Base-by-base conservation (phyloP, 2,329 filamentous ascomycete genomes). In the Trichoderma oligosporum region DNA sequence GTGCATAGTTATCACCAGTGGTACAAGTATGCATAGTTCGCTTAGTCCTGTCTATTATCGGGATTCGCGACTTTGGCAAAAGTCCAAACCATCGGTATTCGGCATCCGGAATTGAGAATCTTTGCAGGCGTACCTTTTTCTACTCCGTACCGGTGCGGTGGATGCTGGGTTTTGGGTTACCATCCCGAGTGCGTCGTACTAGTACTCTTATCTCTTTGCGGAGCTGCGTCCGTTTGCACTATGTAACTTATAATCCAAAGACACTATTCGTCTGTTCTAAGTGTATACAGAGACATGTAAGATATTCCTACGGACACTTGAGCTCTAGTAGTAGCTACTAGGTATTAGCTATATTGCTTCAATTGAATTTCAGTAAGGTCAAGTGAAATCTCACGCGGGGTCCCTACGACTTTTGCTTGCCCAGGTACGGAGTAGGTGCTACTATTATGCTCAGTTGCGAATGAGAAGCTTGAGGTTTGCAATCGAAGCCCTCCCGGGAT, bases 391-490 rank as follows among this genome's bases (percentile, higher is more conserved):
- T n/a, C n/a, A n/a, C n/a, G n/a, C n/a, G n/a, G n/a, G n/a, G n/a
- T n/a, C n/a, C n/a, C n/a, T n/a, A n/a, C n/a, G n/a, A n/a, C n/a
- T n/a, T n/a, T n/a, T n/a, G 11, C 18, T 53, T 53, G n/a, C n/a
- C n/a, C n/a, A n/a, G n/a, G n/a, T n/a, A n/a, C n/a, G n/a, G n/a
- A n/a, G n/a, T n/a, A n/a, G n/a, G n/a, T n/a, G n/a, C n/a, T n/a
- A n/a, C n/a, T n/a, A n/a, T n/a, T n/a, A n/a, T n/a, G n/a, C n/a
- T n/a, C n/a, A n/a, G n/a, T n/a, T n/a, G n/a, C n/a, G n/a, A n/a
- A n/a, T 39, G 38, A 53, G 49, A 53, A 53, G 38, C 39, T 20
- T 35, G 46, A 14, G n/a, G 47, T 35, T 39, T n/a, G n/a, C n/a
- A 18, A 44, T 44, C 49, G 38, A 18, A 39, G 41, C 41, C 22